Percentiles rank a stretch among this genome's conserved stretches.
Conservation (phyloP, 257 asterid species). For the Sherardia arvensis region DNA sequence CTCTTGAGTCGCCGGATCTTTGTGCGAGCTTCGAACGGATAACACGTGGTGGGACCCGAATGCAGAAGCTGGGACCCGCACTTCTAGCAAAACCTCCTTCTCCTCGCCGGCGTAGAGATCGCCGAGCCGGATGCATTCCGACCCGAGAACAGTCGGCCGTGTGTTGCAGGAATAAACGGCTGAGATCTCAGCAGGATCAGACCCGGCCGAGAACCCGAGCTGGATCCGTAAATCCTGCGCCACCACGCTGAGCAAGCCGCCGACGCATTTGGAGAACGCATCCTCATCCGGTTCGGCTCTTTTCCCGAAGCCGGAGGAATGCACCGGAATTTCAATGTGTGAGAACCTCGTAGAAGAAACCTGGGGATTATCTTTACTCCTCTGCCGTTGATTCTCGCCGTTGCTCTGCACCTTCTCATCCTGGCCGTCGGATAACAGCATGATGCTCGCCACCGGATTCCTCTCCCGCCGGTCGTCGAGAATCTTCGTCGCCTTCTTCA, state of each 20-base stretch:
- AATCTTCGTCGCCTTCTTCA: slow-evolving; percentile 57
- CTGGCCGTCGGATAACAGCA: slow-evolving; percentile 66
- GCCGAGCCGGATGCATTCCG: slow-evolving; percentile 52
- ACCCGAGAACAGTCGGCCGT: slow-evolving; percentile 40
- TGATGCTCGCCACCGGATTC: slow-evolving; percentile 75
- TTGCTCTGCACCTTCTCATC: slow-evolving; percentile 37
- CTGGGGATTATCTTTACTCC: slow-evolving; percentile 21
- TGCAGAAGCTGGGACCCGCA: slow-evolving; percentile 44
- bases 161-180: slow-evolving; percentile 55
- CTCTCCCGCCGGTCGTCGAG: slow-evolving; percentile 80
- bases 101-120: slow-evolving; percentile 83
- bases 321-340: slow-evolving; percentile 80
- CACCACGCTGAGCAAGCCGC: slow-evolving; percentile 74
- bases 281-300: slow-evolving; percentile 54
- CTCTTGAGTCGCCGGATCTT: slow-evolving; percentile 56
- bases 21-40: slow-evolving; percentile 41
- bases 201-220: slow-evolving; percentile 48
- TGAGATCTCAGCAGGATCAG: slow-evolving; percentile 74
- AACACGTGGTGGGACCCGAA: slow-evolving; percentile 57
- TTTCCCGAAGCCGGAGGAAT: slow-evolving; percentile 37
- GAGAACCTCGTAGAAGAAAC: slow-evolving; percentile 56
- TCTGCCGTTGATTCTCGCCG: slow-evolving; percentile 24
- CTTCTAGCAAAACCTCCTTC: slow-evolving; percentile 52
- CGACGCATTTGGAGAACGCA: slow-evolving; percentile 76
- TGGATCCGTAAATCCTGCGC: slow-evolving; percentile 64